Evolutionary conservation across 2,329 filamentous ascomycete species (phyloP).

Genomic region (Xylaria sp.): DNA sequence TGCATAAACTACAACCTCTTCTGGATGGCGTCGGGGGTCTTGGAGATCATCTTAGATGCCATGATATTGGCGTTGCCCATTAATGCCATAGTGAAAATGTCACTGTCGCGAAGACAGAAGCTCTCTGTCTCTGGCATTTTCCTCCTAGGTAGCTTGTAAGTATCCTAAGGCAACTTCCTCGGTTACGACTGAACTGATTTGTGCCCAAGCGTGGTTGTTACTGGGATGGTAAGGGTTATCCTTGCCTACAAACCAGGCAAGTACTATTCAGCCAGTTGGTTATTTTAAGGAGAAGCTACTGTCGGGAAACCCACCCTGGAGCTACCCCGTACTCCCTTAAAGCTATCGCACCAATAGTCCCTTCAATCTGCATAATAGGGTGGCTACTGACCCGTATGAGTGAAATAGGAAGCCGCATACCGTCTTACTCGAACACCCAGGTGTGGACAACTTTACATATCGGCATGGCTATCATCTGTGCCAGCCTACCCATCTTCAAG

Average conservation of each 20-base stretch:
- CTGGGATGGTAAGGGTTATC: conserved; percentile 6
- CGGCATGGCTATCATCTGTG: conserved; percentile 11
- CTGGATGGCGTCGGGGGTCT: conserved; percentile 1
- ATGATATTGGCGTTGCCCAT: conserved; percentile 1
- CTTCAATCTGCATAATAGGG: no score
- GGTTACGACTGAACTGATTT: background rate
- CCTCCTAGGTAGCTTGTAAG: conserved; percentile 13
- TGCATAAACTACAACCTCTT: conserved; percentile 1
- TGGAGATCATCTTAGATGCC: conserved; percentile 2
- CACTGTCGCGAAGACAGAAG: conserved; percentile 2
- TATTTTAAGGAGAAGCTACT: no score
- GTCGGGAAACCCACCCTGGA: no score
- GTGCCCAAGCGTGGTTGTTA: conserved; percentile 4
- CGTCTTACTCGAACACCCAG: background rate
- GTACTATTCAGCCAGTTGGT: no score
- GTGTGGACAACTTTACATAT: conserved; percentile 9
- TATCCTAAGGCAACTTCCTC: background rate
- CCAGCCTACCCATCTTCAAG: conserved; percentile 10
- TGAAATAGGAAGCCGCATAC: background rate
- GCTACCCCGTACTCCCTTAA: no score
- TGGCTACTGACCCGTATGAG: background rate
- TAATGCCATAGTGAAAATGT: background rate
- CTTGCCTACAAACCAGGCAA: conserved; percentile 1
- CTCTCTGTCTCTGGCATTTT: conserved; percentile 6
- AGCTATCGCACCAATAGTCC: no score